phyloP scores from a whole-genome alignment of 208 protist genomes.

The Trypanosoma conorhini region DNA sequence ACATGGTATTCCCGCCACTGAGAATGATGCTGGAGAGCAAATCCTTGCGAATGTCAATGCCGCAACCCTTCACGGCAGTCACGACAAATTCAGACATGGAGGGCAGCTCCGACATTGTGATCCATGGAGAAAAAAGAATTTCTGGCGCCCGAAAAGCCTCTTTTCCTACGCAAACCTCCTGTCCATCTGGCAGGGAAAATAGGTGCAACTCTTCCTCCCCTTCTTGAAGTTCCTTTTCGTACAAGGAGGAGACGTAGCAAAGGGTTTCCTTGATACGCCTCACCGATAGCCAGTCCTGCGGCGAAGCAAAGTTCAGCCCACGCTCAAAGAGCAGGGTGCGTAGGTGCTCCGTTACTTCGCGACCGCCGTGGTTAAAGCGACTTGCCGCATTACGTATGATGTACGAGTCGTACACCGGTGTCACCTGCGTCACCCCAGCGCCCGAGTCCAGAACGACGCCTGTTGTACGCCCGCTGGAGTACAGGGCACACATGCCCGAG shows the following conservation, averaged over 20 bases:
- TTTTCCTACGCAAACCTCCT: constrained; percentile 37
- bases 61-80: constrained; percentile 58
- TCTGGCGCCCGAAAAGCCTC: constrained; percentile 59
- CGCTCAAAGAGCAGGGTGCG: constrained; percentile 28
- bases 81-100: constrained; percentile 49
- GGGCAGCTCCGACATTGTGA: constrained; percentile 21
- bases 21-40: constrained; percentile 83
- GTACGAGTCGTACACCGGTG: constrained; percentile 96
- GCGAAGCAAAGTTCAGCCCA: constrained; percentile 72
- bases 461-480: constrained; percentile 93
- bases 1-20: constrained; percentile 73
- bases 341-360: constrained; percentile 44
- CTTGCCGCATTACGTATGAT: constrained; percentile 31
- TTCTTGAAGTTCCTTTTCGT: constrained; percentile 28
- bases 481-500: constrained; percentile 87
- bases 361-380: constrained; percentile 42
- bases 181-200: constrained; percentile 53
- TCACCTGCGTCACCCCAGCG: constrained; percentile 97
- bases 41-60: constrained; percentile 77
- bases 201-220: constrained; percentile 1
- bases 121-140: constrained; percentile 51
- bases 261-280: constrained; percentile 45
- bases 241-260: constrained; percentile 36
- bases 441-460: constrained; percentile 97
- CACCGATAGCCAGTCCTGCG: constrained; percentile 23